A percentile compares a stretch with the other conserved stretches of the same genome.
Conservation (phyloP, 106 monocot genomes). For the Dendrobium huoshanense region DNA sequence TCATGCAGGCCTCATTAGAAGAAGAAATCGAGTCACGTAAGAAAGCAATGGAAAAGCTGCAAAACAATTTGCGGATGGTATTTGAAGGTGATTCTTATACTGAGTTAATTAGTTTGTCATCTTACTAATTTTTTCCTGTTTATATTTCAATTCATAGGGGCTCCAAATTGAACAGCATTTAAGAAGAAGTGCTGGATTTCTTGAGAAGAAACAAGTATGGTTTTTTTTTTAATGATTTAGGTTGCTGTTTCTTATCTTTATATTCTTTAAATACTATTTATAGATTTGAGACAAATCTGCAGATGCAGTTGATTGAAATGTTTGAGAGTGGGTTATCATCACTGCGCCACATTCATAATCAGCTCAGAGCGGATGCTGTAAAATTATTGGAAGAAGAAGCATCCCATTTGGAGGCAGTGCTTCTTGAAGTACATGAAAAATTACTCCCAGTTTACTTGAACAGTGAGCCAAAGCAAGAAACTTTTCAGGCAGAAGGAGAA, state of each 20-base stretch:
- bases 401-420: conserved; percentile 22
- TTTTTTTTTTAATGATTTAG: conserved; percentile 7
- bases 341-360: conserved; percentile 39
- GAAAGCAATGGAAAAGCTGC: conserved; percentile 59
- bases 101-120: conserved; percentile 1
- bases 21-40: conserved; percentile 52
- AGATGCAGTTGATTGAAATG: conserved; percentile 38
- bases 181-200: conserved; percentile 44
- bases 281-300: conserved; percentile 16
- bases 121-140: neutral
- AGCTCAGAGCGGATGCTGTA: conserved; percentile 49
- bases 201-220: conserved; percentile 71
- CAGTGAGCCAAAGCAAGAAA: conserved; percentile 17
- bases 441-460: conserved; percentile 30
- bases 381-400: conserved; percentile 66
- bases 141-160: conserved; percentile 35
- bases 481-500: conserved; percentile 24
- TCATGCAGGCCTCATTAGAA: conserved; percentile 74
- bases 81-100: neutral
- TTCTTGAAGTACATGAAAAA: conserved; percentile 42
- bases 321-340: conserved; percentile 38
- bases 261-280: conserved; percentile 10
- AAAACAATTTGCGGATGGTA: conserved; percentile 88
- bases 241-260: neutral
- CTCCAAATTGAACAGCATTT: conserved; percentile 87